Evolutionary conservation across 345 rosid genomes (phyloP), one percentile per base, ranked within the genome.

Genomic region (Syzygium jambos): DNA sequence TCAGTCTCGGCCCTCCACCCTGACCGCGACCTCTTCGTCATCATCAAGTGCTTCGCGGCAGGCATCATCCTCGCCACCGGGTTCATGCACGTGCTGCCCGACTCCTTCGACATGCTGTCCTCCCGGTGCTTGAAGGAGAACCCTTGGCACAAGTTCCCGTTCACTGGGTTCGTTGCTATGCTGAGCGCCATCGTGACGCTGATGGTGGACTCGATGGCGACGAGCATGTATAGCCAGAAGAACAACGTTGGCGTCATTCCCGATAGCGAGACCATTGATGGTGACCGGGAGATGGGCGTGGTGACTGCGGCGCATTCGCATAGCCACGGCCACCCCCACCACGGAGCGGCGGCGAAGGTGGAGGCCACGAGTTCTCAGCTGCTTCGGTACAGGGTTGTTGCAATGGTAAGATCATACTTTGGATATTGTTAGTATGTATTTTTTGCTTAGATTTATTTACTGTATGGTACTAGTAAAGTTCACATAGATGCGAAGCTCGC

Each of bases 61-160:
- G 99, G 99, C 2, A 93, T 97, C 41, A 97, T 97, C 82, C 93
- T 97, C 0, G 96, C 93, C 7, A 96, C 98, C 1, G 99, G 96
- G 17, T 97, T 94, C 90, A 95, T 94, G 93, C 99, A 97, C 57
- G 96, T 96, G 13, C 85, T 96, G 78, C 98, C 98, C 2, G 97
- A 97, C 87, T 94, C 98, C 41, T 96, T 94, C 57, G 96, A 93
- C 68, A 92, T 92, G 94, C 89, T 96, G 87, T 88, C 92, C 3
- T 96, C 98, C 0, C n/a, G 38, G 11, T 95, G 98, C 89, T 89
- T 96, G 88, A 11, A 85, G 3, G 93, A 94, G 4, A 90, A 88
- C 14, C 98, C 96, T 1, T 95, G 99, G 98, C 95, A 93, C 85
- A 96, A 94, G 63, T 96, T 96, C 87, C 98, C 99, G 2, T 96